Conservation (phyloP, 768 basidiomycete species). For the Collybiopsis confluens region DNA sequence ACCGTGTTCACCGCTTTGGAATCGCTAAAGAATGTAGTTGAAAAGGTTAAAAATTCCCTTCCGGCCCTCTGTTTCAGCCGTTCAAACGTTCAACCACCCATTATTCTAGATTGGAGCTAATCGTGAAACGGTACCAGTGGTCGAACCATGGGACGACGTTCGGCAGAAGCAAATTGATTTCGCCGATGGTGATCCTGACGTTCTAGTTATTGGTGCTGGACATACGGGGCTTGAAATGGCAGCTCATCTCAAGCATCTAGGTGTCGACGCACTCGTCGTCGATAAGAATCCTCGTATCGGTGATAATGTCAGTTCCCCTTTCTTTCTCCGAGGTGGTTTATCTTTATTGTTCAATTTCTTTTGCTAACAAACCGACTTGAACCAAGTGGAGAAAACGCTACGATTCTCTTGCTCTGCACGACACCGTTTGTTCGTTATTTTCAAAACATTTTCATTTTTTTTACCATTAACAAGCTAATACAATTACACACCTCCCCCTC, state of each 20-base stretch:
- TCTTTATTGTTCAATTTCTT: too few relatives aligned
- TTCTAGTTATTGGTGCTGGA: constrained; percentile 52
- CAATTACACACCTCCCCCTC: too few relatives aligned
- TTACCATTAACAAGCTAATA: too few relatives aligned
- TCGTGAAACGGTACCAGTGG: too few relatives aligned
- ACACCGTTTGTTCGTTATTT: constrained; percentile 21
- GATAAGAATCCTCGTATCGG: constrained; percentile 54
- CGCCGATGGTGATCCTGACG: constrained; percentile 17
- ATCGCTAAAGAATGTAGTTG: background rate
- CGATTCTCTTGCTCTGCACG: constrained; percentile 37
- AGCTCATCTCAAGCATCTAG: constrained; percentile 59
- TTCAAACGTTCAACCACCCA: too few relatives aligned
- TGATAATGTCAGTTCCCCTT: constrained; percentile 28
- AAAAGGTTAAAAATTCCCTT: background rate
- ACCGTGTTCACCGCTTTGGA: background rate
- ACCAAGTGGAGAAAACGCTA: constrained; percentile 40
- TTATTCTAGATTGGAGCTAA: background rate
- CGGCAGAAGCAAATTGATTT: background rate
- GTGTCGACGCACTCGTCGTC: constrained; percentile 49
- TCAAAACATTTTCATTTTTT: background rate
- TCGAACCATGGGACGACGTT: background rate
- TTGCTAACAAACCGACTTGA: too few relatives aligned
- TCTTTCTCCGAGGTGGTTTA: too few relatives aligned
- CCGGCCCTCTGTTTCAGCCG: too few relatives aligned
- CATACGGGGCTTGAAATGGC: constrained; percentile 65